phyloP scores from a whole-genome alignment of 2,329 filamentous ascomycete species.

The Fusarium fracticaudum region DNA sequence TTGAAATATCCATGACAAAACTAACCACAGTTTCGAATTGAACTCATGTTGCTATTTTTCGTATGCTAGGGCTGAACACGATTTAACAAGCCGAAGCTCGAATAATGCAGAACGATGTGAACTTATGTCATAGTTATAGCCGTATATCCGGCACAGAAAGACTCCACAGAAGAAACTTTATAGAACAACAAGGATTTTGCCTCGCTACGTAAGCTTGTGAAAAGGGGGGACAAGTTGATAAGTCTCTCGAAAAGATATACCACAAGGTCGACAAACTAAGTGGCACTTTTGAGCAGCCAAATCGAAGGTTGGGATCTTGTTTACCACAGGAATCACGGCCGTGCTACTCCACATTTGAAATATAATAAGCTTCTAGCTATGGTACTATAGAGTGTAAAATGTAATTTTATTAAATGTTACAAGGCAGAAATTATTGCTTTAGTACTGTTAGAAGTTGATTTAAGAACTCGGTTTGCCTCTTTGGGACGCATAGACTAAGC shows the following conservation, averaged over 20 bases:
- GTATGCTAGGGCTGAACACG: neutral
- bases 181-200: neutral
- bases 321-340: neutral
- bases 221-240: neutral
- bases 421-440: neutral
- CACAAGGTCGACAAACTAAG: fast-evolving
- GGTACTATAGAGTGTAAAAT: neutral
- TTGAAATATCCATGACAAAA: too few species aligned
- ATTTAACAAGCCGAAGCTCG: fast-evolving
- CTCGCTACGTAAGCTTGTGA: neutral
- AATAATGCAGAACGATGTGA: neutral
- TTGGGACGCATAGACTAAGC: neutral
- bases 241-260: neutral
- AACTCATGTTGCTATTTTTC: neutral
- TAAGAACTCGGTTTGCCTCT: neutral
- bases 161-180: neutral
- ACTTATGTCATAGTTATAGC: neutral
- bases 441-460: neutral
- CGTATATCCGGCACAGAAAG: neutral
- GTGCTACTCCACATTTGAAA: neutral
- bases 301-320: fast-evolving
- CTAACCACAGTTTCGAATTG: neutral
- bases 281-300: neutral
- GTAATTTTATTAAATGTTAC: neutral
- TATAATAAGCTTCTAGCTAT: neutral